Base-by-base conservation (phyloP, 2,329 filamentous ascomycete genomes). In the Fusarium continuum region DNA sequence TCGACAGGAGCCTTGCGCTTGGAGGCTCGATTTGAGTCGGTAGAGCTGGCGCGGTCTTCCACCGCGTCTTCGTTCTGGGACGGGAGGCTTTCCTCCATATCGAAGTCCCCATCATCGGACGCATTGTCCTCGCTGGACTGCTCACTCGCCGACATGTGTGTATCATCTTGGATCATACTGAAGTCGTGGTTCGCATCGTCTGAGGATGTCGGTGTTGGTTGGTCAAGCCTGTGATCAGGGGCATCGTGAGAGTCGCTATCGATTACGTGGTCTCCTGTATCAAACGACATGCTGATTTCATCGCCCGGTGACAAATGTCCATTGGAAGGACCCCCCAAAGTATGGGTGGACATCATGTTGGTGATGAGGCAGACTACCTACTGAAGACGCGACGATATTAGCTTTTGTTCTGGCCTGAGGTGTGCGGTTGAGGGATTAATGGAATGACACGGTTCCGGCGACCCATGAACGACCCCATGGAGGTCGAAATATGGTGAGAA, bases 221-320 rank as follows among this genome's bases (percentile, higher is more conserved):
- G 74, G 64, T 79, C 79, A 71, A 82, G 79, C 71, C 80, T 79
- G 65, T 80, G 82, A 70, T 90, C 85, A 73, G 85, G 84, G 69
- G 85, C 81, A 72, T 96, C 90, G 70, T 91, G 93, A 59, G 90
- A 83, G 69, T 93, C 91, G 82, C 88, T 92, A 70, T 92, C 91
- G 77, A 65, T 70, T 53, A 48, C 66, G 43, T 59, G 65, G 39
- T 64, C 69, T 43, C 75, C 77, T 60, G 77, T 75, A 64, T 78
- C 74, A 44, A 76, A 70, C 57, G 74, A 72, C 51, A 76, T 74
- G 49, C 72, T 74, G 56, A 73, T 76, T 67, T 82, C 78, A 68
- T 82, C 80, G 65, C 81, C 77, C 69, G 85, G 83, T 73, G 85
- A 85, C 70, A 81, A 74, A 76, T 88, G 85, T 73, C 89, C 90